phyloP scores from a whole-genome alignment of 306 rosid genomes.

The Citrullus amarus region DNA sequence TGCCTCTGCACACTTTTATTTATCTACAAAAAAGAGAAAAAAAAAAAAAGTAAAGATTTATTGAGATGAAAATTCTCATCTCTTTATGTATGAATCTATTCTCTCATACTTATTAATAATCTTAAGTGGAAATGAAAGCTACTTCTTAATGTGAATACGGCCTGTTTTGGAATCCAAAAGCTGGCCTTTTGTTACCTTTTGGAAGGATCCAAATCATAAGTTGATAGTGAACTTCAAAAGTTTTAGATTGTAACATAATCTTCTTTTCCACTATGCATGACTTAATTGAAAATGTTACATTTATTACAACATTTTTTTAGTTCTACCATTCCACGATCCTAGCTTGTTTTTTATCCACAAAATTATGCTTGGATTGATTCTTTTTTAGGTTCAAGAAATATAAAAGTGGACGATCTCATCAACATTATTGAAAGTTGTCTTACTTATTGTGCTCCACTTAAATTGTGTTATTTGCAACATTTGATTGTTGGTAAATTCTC shows the following conservation, averaged over 20 bases:
- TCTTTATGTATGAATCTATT: slow-evolving; percentile 1
- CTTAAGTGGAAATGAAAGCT: not conserved
- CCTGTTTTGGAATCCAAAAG: not conserved
- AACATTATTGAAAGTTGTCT: too few species aligned
- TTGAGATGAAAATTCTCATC: not conserved
- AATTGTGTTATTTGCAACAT: too few species aligned
- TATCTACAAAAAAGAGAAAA: not conserved
- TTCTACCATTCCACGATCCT: too few species aligned
- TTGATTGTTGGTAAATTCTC: too few species aligned
- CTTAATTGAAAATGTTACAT: too few species aligned
- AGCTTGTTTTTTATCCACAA: too few species aligned
- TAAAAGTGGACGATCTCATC: too few species aligned
- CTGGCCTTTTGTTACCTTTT: not conserved
- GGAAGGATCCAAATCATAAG: not conserved
- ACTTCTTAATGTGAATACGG: not conserved
- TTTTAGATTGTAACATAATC: not conserved
- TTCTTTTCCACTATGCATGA: too few species aligned
- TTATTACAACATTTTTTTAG: too few species aligned
- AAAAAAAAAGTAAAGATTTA: not conserved
- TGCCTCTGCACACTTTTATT: not conserved
- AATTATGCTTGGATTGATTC: too few species aligned
- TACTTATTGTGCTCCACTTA: too few species aligned
- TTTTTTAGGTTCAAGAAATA: too few species aligned
- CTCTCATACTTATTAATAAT: not conserved
- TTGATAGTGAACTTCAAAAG: not conserved